Evolutionary conservation across 2,329 filamentous ascomycete genomes (phyloP), one percentile per base, ranked within the genome.

Genomic region (Stromatinia cepivora): DNA sequence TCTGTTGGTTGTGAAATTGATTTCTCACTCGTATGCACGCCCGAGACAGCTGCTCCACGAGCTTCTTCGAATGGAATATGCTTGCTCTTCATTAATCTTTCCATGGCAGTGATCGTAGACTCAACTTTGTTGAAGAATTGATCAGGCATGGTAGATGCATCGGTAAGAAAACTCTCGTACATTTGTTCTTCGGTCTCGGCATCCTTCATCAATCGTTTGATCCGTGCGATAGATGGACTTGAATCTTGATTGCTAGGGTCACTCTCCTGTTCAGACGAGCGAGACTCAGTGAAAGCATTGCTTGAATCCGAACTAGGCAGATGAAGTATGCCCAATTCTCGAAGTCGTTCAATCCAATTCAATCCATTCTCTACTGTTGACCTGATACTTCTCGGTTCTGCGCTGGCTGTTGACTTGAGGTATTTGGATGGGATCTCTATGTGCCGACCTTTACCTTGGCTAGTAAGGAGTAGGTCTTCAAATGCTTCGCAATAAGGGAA

Each of bases 401-500:
- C 34, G 10, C 9, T 39, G 15, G 31, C n/a, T 17, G n/a, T 22
- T 52, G 22, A 28, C 15, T 63, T 39, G n/a, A 39, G 10, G 46
- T 20, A 6, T 36, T 22, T 25, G 8, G 28, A 46, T 64, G n/a
- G 25, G 11, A 28, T 22, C 10, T 25, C 36, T 22, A 13, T 36
- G 39, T 62, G 45, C 25, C 46, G 46, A 42, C 10, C 36, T 42
- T 34, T 66, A 17, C 67, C 67, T 57, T 73, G 71, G 25, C 68
- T 73, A 42, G 67, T 75, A 34, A 63, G 57, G 5, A 79, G 73
- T 28, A 79, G 63, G 62, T 79, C 77, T 62, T 77, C 76, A 65
- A 79, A 78, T 46, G 77, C 77, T 22, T 73, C 72, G 39, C 70
- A 66, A 50, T 77, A 79, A 22, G 71, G 70, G 46, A 77, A 74